Conservation (phyloP, 2,329 filamentous ascomycete genomes). For the Beauveria varroae region DNA sequence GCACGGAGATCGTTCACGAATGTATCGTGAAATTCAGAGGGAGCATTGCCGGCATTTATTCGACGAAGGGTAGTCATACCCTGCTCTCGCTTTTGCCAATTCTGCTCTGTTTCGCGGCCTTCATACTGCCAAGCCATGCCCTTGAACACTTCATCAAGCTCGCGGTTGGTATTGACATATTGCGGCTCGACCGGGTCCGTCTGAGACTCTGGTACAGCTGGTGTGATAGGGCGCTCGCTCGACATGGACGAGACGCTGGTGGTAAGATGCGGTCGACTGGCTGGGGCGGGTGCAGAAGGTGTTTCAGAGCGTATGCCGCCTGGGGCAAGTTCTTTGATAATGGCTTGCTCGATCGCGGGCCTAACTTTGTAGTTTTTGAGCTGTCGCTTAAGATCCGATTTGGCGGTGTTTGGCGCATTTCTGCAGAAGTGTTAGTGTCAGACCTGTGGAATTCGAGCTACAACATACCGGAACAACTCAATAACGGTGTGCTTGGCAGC, state of each 20-base stretch:
- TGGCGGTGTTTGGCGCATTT: slow-evolving; percentile 71
- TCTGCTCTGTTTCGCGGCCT: slow-evolving; percentile 81
- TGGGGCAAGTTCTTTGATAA: slow-evolving; percentile 65
- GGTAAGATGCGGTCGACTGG: slow-evolving; percentile 36
- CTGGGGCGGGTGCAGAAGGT: slow-evolving; percentile 31
- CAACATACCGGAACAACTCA: slow-evolving; percentile 68
- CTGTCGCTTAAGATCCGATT: slow-evolving; percentile 82
- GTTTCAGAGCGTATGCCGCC: slow-evolving; percentile 35
- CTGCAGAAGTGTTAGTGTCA: slow-evolving; percentile 31
- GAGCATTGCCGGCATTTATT: slow-evolving; percentile 76
- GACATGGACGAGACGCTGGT: slow-evolving; percentile 36
- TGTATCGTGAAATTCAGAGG: slow-evolving; percentile 63
- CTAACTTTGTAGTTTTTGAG: slow-evolving; percentile 78
- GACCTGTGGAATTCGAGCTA: not conserved
- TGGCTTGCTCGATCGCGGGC: slow-evolving; percentile 75
- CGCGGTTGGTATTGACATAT: slow-evolving; percentile 75
- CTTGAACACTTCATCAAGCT: slow-evolving; percentile 80
- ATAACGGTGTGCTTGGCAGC: slow-evolving; percentile 76
- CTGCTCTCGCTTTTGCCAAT: slow-evolving; percentile 85
- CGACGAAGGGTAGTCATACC: slow-evolving; percentile 67
- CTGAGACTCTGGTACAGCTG: slow-evolving; percentile 52
- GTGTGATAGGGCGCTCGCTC: slow-evolving; percentile 50
- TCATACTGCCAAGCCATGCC: slow-evolving; percentile 80
- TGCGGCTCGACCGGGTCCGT: slow-evolving; percentile 67
- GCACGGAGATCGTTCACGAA: slow-evolving; percentile 66